Conservation (phyloP, 371 early-diverging fungal species). For the Furculomyces boomerangus region DNA sequence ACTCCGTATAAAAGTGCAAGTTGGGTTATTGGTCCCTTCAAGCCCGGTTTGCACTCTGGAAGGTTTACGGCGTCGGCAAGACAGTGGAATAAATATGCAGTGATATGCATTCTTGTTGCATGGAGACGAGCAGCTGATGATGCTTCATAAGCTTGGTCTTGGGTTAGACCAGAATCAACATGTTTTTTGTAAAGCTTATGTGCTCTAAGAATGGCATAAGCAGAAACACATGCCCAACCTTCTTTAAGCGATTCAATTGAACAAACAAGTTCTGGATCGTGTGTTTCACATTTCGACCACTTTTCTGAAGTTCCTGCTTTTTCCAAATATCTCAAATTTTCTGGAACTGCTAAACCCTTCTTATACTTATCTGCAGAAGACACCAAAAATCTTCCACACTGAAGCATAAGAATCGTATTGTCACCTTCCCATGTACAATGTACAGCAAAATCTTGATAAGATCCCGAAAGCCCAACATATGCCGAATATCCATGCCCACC, state of each 20-base stretch:
- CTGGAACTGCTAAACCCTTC: constrained; percentile 53
- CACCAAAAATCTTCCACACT: constrained; percentile 77
- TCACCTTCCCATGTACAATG: constrained; percentile 90
- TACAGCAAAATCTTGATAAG: constrained; percentile 80
- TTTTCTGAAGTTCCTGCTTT: constrained; percentile 5
- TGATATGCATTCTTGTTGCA: constrained; percentile 73
- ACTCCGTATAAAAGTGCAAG: constrained; percentile 68
- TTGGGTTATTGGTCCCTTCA: constrained; percentile 30
- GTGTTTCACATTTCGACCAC: constrained; percentile 7
- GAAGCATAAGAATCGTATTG: constrained; percentile 79
- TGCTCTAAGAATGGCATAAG: constrained; percentile 63
- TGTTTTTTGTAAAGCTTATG: constrained; percentile 56
- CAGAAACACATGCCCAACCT: constrained; percentile 71
- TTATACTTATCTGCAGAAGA: constrained; percentile 57
- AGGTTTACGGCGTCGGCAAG: constrained; percentile 56
- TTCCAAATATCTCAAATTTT: constrained; percentile 61
- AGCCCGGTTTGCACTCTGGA: constrained; percentile 16
- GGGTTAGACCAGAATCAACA: constrained; percentile 41
- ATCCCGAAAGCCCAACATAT: constrained; percentile 71
- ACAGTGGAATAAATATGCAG: constrained; percentile 68
- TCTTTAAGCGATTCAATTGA: constrained; percentile 45
- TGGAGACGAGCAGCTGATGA: constrained; percentile 65
- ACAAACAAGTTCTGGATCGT: constrained; percentile 28
- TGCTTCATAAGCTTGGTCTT: constrained; percentile 72
- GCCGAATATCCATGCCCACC: constrained; percentile 88